Evolutionary conservation across 2,329 filamentous ascomycete species (phyloP).

Genomic region (Aspergillus pseudoglaucus): DNA sequence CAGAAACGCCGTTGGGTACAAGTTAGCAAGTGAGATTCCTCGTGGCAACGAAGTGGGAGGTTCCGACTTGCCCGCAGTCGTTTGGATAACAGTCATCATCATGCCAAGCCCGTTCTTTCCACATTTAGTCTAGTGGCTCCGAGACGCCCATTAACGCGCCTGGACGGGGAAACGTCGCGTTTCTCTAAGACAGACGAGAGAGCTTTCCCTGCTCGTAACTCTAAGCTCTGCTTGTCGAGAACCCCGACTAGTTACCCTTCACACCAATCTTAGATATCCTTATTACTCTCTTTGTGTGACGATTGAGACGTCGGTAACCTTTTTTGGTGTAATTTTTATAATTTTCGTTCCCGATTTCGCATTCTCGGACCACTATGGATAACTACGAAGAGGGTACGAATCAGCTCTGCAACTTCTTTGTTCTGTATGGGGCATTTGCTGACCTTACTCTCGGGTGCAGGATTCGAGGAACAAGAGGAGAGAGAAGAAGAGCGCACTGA

Average conservation of each 20-base stretch:
- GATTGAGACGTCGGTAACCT: background rate
- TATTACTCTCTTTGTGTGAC: background rate
- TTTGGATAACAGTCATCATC: constrained; percentile 7
- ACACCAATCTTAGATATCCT: background rate
- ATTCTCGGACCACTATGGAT: constrained; percentile 21
- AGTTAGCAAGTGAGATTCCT: constrained; percentile 7
- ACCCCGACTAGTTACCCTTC: background rate
- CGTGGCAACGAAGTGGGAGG: constrained; percentile 6
- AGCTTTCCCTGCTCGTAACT: constrained; percentile 9
- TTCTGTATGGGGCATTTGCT: constrained; percentile 6
- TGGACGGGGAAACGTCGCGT: constrained; percentile 18
- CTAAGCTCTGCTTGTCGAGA: constrained; percentile 10
- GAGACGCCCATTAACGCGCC: constrained; percentile 31
- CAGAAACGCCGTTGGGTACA: constrained; percentile 3
- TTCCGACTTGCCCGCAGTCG: background rate
- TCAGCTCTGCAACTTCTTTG: constrained; percentile 8
- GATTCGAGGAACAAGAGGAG: constrained; percentile 36
- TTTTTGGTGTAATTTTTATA: background rate
- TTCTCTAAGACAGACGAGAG: constrained; percentile 7
- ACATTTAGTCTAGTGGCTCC: constrained; percentile 16
- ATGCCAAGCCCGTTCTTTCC: constrained; percentile 16
- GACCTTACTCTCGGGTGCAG: constrained; percentile 16
- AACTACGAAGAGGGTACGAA: constrained; percentile 29
- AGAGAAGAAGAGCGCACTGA: constrained; percentile 69
- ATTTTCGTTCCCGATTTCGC: background rate